Percentiles rank a stretch among this genome's conserved stretches.
Conservation (phyloP, 345 rosid genomes). For the Lagerstroemia speciosa region DNA sequence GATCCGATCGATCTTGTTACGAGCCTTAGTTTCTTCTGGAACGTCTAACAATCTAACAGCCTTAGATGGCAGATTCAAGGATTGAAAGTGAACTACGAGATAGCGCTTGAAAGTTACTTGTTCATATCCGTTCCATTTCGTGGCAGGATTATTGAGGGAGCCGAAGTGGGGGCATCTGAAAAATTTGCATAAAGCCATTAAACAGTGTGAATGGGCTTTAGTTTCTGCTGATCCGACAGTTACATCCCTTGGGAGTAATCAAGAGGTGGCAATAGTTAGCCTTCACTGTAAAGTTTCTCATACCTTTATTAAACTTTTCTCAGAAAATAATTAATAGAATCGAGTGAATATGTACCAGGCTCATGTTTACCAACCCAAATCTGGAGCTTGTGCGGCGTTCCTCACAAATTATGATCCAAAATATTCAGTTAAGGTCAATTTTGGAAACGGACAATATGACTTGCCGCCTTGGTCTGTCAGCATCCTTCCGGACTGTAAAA, state of each 20-base stretch:
- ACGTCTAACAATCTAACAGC: no score
- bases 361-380: slow-evolving; percentile 27
- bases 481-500: slow-evolving; percentile 36
- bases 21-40: no score
- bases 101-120: background rate
- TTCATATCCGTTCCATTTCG: background rate
- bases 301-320: background rate
- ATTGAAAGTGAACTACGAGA: background rate
- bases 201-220: slow-evolving; percentile 32
- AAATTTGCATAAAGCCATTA: slow-evolving; percentile 40
- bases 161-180: slow-evolving; percentile 41
- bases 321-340: background rate
- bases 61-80: background rate
- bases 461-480: slow-evolving; percentile 47
- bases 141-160: slow-evolving; percentile 32
- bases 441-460: slow-evolving; percentile 24
- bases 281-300: background rate
- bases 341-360: slow-evolving; percentile 16
- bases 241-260: slow-evolving; percentile 23
- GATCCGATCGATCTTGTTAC: no score
- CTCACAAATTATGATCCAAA: slow-evolving; percentile 36
- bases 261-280: slow-evolving; percentile 20
- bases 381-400: slow-evolving; percentile 27
- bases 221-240: slow-evolving; percentile 37
- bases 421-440: slow-evolving; percentile 24